Evolutionary conservation across 164 flowering plant species (phyloP).

Genomic region (Chloranthus sessilifolius): DNA sequence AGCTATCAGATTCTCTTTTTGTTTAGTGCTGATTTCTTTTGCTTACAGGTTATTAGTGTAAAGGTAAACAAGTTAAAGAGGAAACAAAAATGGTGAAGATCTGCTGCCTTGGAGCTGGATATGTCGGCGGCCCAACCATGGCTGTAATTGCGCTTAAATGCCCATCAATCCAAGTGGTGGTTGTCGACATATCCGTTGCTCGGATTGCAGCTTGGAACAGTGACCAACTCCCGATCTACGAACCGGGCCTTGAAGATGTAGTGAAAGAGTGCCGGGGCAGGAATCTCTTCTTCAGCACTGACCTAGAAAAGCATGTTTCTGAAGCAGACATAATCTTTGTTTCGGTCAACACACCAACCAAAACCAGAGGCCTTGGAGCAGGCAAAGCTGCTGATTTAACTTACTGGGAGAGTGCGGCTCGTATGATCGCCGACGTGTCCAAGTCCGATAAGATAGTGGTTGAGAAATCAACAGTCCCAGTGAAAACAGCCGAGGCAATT

Average conservation of each 20-base stretch:
- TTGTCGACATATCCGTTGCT: constrained; percentile 74
- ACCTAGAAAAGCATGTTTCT: constrained; percentile 71
- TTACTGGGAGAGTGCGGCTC: constrained; percentile 95
- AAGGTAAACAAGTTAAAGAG: too few relatives aligned
- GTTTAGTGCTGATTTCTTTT: neutral
- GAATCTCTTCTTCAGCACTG: constrained; percentile 93
- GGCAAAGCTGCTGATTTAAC: constrained; percentile 94
- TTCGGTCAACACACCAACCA: constrained; percentile 88
- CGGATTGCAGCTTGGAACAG: constrained; percentile 89
- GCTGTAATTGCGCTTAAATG: constrained; percentile 89
- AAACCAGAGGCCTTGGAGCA: constrained; percentile 86
- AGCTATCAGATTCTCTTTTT: too few relatives aligned
- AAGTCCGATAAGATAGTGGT: constrained; percentile 85
- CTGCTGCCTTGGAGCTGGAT: constrained; percentile 95
- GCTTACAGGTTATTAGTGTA: constrained; percentile 6
- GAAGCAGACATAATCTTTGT: constrained; percentile 94
- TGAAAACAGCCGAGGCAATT: constrained; percentile 92
- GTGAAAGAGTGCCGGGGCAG: constrained; percentile 81
- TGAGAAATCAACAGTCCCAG: constrained; percentile 92
- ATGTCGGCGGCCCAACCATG: constrained; percentile 97
- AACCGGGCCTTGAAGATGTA: constrained; percentile 82
- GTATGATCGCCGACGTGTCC: constrained; percentile 92
- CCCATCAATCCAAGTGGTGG: constrained; percentile 73
- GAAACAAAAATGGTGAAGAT: constrained; percentile 77
- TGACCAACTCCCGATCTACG: constrained; percentile 78